Conservation (phyloP, 768 basidiomycete species). For the Candolleomyces eurysporus region DNA sequence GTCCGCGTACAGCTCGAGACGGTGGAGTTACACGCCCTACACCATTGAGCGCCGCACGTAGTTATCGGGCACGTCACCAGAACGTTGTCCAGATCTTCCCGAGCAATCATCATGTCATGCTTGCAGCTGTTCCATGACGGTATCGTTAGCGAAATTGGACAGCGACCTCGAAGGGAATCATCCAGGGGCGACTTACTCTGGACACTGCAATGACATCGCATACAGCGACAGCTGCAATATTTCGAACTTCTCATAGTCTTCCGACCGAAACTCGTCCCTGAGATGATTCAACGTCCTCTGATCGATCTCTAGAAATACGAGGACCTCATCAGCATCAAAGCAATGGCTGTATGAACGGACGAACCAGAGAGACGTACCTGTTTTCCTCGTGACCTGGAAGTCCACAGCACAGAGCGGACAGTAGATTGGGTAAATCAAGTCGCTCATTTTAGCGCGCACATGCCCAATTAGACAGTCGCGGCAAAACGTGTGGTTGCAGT, state of each 20-base stretch:
- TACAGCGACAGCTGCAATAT: constrained; percentile 3
- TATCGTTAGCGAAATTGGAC: not conserved
- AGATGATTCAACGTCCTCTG: constrained; percentile 2
- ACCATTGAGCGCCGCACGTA: constrained; percentile 6
- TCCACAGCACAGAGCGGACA: constrained; percentile 7
- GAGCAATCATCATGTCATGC: constrained; percentile 5
- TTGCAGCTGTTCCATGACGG: constrained; percentile 1
- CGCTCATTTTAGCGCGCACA: constrained; percentile 9
- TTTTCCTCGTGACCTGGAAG: not conserved
- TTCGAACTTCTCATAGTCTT: constrained; percentile 9
- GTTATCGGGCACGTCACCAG: constrained; percentile 3
- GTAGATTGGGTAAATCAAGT: constrained; percentile 2
- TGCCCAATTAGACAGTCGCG: constrained; percentile 2
- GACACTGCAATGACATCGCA: constrained; percentile 8
- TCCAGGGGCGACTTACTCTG: constrained; percentile 4
- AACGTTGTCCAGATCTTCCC: constrained; percentile 8
- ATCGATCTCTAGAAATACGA: constrained; percentile 4
- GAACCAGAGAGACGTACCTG: constrained; percentile 1
- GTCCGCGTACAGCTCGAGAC: not conserved
- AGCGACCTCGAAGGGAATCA: too few species aligned
- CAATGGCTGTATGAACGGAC: not conserved
- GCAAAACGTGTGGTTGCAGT: constrained; percentile 7
- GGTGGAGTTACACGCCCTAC: constrained; percentile 4
- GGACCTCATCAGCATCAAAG: too few species aligned
- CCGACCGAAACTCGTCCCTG: not conserved